Percentiles rank a stretch among this genome's conserved stretches.
Evolutionary conservation across 1,284 basidiomycete genomes (phyloP).

Genomic region (Tilletia walkeri): DNA sequence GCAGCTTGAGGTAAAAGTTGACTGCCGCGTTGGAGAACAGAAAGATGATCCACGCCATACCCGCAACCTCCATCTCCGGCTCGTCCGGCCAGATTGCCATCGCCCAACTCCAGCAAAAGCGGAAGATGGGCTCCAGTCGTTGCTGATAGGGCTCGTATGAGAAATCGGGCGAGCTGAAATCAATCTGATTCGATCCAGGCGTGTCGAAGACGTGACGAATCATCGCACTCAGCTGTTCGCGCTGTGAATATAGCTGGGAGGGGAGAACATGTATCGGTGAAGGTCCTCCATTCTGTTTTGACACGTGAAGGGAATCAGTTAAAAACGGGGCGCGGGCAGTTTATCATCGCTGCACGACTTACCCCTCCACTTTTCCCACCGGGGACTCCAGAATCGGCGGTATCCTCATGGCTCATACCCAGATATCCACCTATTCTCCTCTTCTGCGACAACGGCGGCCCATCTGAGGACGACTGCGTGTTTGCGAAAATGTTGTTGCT

Average conservation of each 20-base stretch:
- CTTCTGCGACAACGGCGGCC: slow-evolving; percentile 10
- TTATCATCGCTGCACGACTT: neutral
- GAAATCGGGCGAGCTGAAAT: slow-evolving; percentile 16
- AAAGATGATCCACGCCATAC: slow-evolving; percentile 14
- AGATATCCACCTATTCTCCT: slow-evolving; percentile 2
- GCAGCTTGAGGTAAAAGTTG: slow-evolving; percentile 13
- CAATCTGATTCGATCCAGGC: neutral
- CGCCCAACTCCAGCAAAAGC: slow-evolving; percentile 17
- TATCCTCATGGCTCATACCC: slow-evolving; percentile 1
- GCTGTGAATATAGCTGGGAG: slow-evolving; percentile 4
- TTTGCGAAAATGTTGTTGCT: too few species aligned
- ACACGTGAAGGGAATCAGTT: too few species aligned
- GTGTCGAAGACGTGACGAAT: slow-evolving; percentile 16
- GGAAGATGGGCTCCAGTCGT: slow-evolving; percentile 12
- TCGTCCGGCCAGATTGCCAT: slow-evolving; percentile 17
- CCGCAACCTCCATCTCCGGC: slow-evolving; percentile 13
- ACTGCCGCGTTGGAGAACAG: slow-evolving; percentile 13
- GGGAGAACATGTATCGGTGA: slow-evolving; percentile 8
- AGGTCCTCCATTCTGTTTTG: neutral
- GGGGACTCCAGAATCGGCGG: neutral
- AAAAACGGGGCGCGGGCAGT: too few species aligned
- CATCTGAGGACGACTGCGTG: neutral
- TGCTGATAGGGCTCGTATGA: slow-evolving; percentile 13
- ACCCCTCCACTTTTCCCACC: slow-evolving; percentile 7
- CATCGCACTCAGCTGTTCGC: slow-evolving; percentile 14